Evolutionary conservation across 176 grass and related monocot genomes (phyloP), one percentile per base, ranked within the genome.

Genomic region (Carex littledalei): DNA sequence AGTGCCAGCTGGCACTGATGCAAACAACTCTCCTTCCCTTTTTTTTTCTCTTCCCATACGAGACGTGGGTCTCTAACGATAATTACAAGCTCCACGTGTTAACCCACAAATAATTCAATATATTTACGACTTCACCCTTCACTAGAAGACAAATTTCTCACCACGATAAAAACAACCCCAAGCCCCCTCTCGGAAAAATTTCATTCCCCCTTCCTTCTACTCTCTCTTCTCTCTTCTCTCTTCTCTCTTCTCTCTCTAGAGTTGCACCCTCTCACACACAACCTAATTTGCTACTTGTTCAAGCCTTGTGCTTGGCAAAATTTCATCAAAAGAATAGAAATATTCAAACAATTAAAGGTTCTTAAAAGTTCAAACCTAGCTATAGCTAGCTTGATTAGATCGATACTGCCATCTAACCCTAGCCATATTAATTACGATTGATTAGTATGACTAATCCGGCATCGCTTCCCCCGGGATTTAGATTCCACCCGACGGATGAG

Each of bases 361-460:
- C 8, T 24, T 14, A 61, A 50, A 4, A 50, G 13, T 21, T 66
- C 17, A 82, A 63, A 22, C 43, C 60, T 0, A 26, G 26, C 26
- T 1, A n/a, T 26, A 26, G 24, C 24, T 39, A 39, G 37, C 37
- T 65, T 67, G 61, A 79, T 79, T 58, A 31, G 21, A 59, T 58
- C 17, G 47, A 4, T 41, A 12, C 20, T 10, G 11, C 2, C 6
- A 29, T 61, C 43, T 2, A 9, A 11, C 17, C 60, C 60, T 26
- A 50, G 47, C 47, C 2, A 62, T 29, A 52, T 64, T 31, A 68
- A 24, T 24, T 26, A 26, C 26, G 26, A 26, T 26, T 3, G 5
- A 32, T 68, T 11, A 67, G 67, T 67, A 83, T 83, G 81, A 83
- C 81, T 67, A 83, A 83, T 49, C 81, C 81, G 81, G 81, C 81